A percentile compares a stretch with the other conserved stretches of the same genome.
Conservation (phyloP, 768 basidiomycete species). For the Suillus cothurnatus region DNA sequence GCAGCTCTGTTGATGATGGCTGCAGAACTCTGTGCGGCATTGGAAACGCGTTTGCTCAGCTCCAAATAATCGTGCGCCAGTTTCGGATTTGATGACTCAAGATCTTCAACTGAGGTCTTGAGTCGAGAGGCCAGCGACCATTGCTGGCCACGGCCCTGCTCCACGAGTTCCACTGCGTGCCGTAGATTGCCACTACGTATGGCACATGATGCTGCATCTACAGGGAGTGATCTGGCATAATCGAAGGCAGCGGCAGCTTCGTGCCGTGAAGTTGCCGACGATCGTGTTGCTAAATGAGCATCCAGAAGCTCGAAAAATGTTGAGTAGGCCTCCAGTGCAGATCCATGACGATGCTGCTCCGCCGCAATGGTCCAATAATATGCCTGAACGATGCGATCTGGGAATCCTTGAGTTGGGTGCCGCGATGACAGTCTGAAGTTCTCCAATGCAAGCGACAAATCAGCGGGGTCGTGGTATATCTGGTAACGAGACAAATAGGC, state of each 20-base stretch:
- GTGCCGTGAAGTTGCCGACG: too few species aligned
- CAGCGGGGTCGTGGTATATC: conserved; percentile 14
- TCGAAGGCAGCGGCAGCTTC: too few species aligned
- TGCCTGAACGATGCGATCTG: background rate
- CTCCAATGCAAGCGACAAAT: conserved; percentile 15
- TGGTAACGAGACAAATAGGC: conserved; percentile 31
- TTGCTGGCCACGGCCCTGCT: conserved; percentile 30
- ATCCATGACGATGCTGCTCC: background rate
- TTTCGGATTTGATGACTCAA: too few species aligned
- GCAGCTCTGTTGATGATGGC: too few species aligned
- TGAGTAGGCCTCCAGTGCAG: background rate
- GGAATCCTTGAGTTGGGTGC: background rate
- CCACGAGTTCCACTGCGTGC: conserved; percentile 29
- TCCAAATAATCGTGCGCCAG: too few species aligned
- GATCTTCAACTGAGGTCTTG: conserved; percentile 23
- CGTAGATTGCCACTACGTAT: background rate
- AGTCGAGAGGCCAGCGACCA: conserved; percentile 31
- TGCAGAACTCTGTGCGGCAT: too few species aligned
- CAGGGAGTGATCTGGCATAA: too few species aligned
- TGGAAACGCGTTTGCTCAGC: too few species aligned
- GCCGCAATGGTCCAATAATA: background rate
- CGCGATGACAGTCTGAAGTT: conserved; percentile 30
- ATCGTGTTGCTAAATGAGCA: too few species aligned
- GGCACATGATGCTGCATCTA: too few species aligned
- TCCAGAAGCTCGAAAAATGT: too few species aligned